Evolutionary conservation across 495 filamentous ascomycete species (phyloP), one percentile per base, ranked within the genome.

Genomic region (Copromyces sp.): DNA sequence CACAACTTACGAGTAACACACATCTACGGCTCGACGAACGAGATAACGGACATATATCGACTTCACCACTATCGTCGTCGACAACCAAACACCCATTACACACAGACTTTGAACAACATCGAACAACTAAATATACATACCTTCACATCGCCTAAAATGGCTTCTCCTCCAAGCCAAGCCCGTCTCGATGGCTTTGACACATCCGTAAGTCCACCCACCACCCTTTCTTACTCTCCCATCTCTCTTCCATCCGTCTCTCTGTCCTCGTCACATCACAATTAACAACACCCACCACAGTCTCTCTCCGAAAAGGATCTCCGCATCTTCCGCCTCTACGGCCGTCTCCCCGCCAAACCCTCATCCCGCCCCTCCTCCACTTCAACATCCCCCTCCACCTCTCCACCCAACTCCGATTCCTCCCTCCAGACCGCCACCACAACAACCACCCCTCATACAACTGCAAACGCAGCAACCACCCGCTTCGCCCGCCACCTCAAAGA

Each of bases 401-500:
- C 53, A 3, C 12, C 53, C 3, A 35, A 61, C 14, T 61, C 53
- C 0, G 29, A 24, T 24, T 61, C 53, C 12, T 29, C 53, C 24
- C 12, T 61, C 24, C 24, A 61, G 32, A 12, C 29, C 24, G 2
- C 47, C 4, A 59, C 53, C 6, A 35, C 0, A 47, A 47, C 44
- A 6, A 11, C 2, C 6, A 61, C 53, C 0, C 24, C 53, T 24
- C 35, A 0, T 20, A 24, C 24, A 4, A 35, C 53, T 89, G 81
- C 95, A 93, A 83, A 93, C 93, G 74, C 94, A 96, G 80, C 88
- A 95, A 61, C 14, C 24, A 17, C 12, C 29, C 24, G 5, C 71
- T 89, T 97, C 69, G 93, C 95, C 85, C 95, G 95, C 81, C 95
- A 97, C 83, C 88, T 98, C 80, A 84, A 95, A 87, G 93, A 96